Percentiles rank a stretch among this genome's conserved stretches.
phyloP scores from a whole-genome alignment of 371 early-diverging fungal species.

The Rhizomucor miehei region DNA sequence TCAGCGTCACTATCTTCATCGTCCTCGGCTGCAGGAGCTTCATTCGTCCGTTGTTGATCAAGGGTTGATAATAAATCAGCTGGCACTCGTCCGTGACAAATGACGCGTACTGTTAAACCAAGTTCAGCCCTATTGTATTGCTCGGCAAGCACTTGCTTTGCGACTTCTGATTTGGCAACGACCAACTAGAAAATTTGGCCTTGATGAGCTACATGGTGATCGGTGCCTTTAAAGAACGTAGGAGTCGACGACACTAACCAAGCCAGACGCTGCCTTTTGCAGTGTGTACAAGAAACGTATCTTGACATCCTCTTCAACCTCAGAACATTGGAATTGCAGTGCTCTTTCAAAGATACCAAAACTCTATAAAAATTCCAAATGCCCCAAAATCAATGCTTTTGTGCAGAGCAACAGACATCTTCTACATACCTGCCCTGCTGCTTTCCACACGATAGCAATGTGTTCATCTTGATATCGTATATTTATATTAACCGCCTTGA shows the following conservation, averaged over 20 bases:
- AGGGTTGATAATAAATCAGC: conserved; percentile 13
- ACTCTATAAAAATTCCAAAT: conserved; percentile 10
- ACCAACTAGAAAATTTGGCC: conserved; percentile 32
- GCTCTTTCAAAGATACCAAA: conserved; percentile 28
- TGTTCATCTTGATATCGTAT: conserved; percentile 47
- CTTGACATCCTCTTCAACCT: conserved; percentile 13
- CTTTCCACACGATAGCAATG: conserved; percentile 53
- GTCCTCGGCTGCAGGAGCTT: neutral
- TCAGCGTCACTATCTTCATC: conserved; percentile 15
- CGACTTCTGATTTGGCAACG: conserved; percentile 41
- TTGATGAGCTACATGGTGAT: too few relatives aligned
- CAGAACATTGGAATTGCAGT: conserved; percentile 16
- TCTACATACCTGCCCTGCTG: conserved; percentile 44
- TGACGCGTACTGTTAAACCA: conserved; percentile 31
- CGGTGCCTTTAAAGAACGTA: too few relatives aligned
- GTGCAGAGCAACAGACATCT: neutral
- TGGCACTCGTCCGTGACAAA: conserved; percentile 44
- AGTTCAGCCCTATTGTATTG: conserved; percentile 31
- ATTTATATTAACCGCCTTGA: conserved; percentile 33
- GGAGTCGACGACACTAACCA: conserved; percentile 47
- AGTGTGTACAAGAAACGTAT: conserved; percentile 32
- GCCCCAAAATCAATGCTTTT: too few relatives aligned
- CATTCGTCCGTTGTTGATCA: conserved; percentile 4
- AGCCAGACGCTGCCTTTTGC: conserved; percentile 56
- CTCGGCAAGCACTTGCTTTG: conserved; percentile 21